Base-by-base conservation (phyloP, 116 monocot genomes). In the Cymodocea nodosa region DNA sequence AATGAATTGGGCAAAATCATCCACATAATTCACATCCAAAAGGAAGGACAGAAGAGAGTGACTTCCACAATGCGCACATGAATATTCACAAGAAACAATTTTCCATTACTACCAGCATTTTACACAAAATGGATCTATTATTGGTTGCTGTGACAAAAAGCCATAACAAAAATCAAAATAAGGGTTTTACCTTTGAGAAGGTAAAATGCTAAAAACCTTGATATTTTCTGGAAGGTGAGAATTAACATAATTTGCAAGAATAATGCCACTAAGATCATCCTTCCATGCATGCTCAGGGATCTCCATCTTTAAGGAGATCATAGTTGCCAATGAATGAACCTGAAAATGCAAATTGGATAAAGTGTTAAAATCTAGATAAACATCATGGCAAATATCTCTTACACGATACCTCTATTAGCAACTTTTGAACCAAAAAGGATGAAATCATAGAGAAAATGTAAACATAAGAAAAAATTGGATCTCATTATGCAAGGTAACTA, bases 291-390 rank as follows among this genome's bases (percentile, higher is more conserved):
- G 4, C 30, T 78, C 81, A 76, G 95, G 90, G 56, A 95, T 95
- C 70, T 95, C 95, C 87, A 95, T 85, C 76, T 95, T 90, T 69
- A 95, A 73, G 17, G 87, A 79, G 52, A 95, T 87, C 76, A 85
- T 87, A 44, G 95, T 95, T 59, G 95, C 87, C 81, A 95, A 81
- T 6, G 95, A 95, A 83, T 95, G 90, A 34, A 95, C 90, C 94
- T 94, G 52, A 58, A 54, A 55, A 55, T 55, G 19, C 19, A 52
- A 44, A 58, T 15, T 20, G 6, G 57, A 69, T 50, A 49, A 11
- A 44, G 44, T 22, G 16, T 44, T 20, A 67, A n/a, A 67, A 11
- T 53, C 36, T 52, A 53, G 54, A 67, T 0, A 51, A 52, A 52
- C 5, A 39, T 7, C n/a, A 17, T 36, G 34, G 35, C 60, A 60